phyloP scores from a whole-genome alignment of 1,284 basidiomycete species.

The Apiotrichum mycotoxinovorans region DNA sequence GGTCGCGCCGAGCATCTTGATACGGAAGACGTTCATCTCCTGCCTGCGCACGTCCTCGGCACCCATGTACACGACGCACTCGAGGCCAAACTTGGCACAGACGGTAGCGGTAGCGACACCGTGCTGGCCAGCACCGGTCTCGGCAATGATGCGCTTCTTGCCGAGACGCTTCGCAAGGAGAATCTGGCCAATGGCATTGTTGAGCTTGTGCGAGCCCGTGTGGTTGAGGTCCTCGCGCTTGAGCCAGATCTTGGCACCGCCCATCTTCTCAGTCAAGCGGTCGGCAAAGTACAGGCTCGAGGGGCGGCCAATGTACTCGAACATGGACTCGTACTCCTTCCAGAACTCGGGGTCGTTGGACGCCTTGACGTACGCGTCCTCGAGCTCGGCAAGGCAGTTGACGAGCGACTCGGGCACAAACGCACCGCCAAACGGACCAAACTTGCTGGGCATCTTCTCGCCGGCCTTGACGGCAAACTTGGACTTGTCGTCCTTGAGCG shows the following conservation, averaged over 20 bases:
- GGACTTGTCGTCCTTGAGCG: slow-evolving; percentile 24
- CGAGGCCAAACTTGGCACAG: slow-evolving; percentile 91
- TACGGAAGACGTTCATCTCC: slow-evolving; percentile 95
- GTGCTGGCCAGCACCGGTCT: slow-evolving; percentile 98
- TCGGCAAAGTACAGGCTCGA: slow-evolving; percentile 70
- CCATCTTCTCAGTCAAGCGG: slow-evolving; percentile 68
- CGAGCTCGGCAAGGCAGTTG: slow-evolving; percentile 85
- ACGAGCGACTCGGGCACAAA: slow-evolving; percentile 94
- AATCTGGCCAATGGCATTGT: slow-evolving; percentile 93
- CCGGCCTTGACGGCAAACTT: slow-evolving; percentile 39
- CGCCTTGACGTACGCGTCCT: slow-evolving; percentile 82
- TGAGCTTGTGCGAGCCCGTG: slow-evolving; percentile 96
- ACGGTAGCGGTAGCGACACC: slow-evolving; percentile 98
- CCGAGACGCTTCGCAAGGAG: slow-evolving; percentile 87
- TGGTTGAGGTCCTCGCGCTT: slow-evolving; percentile 73
- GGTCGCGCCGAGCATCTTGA: slow-evolving; percentile 93
- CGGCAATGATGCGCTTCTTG: slow-evolving; percentile 95
- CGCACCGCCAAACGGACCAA: slow-evolving; percentile 94
- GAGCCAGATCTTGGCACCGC: slow-evolving; percentile 94
- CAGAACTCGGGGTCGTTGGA: slow-evolving; percentile 85
- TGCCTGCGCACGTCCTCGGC: slow-evolving; percentile 96
- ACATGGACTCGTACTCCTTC: slow-evolving; percentile 86
- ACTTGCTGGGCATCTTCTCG: slow-evolving; percentile 69
- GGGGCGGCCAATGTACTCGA: slow-evolving; percentile 82
- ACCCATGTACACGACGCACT: slow-evolving; percentile 98